These are phyloP conservation scores for Cichorium intybus DNA, from an alignment of 140 eudicot species.

Conservation along the genomic window DNA sequence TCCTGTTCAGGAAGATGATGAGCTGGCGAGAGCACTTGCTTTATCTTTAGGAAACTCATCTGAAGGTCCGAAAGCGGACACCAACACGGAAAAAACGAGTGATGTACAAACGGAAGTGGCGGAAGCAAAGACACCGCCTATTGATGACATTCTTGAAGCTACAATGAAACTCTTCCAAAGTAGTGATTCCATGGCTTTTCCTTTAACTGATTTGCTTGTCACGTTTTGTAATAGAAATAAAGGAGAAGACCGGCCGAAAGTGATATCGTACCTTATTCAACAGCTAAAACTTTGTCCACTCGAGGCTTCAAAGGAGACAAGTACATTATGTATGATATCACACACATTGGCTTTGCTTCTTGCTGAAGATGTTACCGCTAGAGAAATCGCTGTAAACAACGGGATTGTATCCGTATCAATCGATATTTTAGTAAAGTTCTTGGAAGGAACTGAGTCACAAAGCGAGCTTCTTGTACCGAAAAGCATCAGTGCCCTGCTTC, in stretches of 20 bases:
- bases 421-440: conserved; percentile 58
- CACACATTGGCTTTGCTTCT: conserved; percentile 88
- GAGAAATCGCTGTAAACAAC: conserved; percentile 69
- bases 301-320: conserved; percentile 60
- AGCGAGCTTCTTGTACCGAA: conserved; percentile 55
- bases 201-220: conserved; percentile 79
- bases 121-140: conserved; percentile 69
- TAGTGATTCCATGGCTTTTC: conserved; percentile 77
- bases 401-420: conserved; percentile 60
- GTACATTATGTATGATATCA: conserved; percentile 71
- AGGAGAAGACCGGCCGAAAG: conserved; percentile 89
- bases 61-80: conserved; percentile 73
- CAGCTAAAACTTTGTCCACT: conserved; percentile 76
- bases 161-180: conserved; percentile 85
- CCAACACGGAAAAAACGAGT: conserved; percentile 46
- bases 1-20: conserved; percentile 97
- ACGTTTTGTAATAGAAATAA: conserved; percentile 89
- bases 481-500: conserved; percentile 86
- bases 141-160: conserved; percentile 79
- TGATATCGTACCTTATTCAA: conserved; percentile 65
- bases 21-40: conserved; percentile 93
- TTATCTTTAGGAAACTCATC: conserved; percentile 86
- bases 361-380: conserved; percentile 70
- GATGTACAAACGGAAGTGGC: conserved; percentile 65
- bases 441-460: conserved; percentile 40